phyloP scores from a whole-genome alignment of 768 basidiomycete species.

The Harrya chromipes region DNA sequence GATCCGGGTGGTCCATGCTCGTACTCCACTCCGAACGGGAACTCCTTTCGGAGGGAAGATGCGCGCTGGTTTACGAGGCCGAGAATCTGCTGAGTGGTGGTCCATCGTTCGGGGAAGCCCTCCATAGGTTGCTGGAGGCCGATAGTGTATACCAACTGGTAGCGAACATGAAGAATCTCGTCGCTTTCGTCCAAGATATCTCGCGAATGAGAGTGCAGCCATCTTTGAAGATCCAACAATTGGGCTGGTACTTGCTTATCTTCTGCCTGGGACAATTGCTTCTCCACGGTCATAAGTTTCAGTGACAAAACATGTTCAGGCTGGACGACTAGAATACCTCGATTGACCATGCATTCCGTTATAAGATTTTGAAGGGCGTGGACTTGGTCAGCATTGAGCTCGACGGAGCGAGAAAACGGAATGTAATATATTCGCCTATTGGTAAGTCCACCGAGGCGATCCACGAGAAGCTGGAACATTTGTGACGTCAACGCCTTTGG shows the following conservation, averaged over 20 bases:
- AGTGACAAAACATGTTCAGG: conserved; percentile 53
- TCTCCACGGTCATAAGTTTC: conserved; percentile 35
- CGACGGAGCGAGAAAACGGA: conserved; percentile 31
- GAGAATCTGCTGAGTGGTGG: conserved; percentile 37
- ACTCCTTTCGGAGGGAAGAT: not conserved
- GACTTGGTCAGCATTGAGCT: conserved; percentile 19
- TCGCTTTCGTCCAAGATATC: conserved; percentile 25
- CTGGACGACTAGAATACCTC: conserved; percentile 44
- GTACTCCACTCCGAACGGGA: conserved; percentile 9
- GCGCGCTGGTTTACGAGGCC: conserved; percentile 21
- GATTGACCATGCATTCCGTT: conserved; percentile 31
- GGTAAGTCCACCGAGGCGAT: conserved; percentile 29
- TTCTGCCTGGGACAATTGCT: conserved; percentile 10
- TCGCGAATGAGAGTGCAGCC: conserved; percentile 18
- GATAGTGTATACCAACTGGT: conserved; percentile 48
- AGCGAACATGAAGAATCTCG: conserved; percentile 43
- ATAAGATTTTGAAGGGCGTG: conserved; percentile 6
- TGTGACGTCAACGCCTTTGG: conserved; percentile 31
- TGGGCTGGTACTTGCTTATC: conserved; percentile 9
- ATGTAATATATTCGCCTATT: conserved; percentile 33
- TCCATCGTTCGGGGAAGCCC: conserved; percentile 43
- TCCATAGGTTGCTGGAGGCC: conserved; percentile 39
- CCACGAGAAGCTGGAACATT: conserved; percentile 33
- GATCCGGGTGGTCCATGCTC: conserved; percentile 4
- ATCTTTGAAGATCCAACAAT: conserved; percentile 20